Evolutionary conservation across 1,284 basidiomycete species (phyloP).

Genomic region (Malassezia sympodialis): DNA sequence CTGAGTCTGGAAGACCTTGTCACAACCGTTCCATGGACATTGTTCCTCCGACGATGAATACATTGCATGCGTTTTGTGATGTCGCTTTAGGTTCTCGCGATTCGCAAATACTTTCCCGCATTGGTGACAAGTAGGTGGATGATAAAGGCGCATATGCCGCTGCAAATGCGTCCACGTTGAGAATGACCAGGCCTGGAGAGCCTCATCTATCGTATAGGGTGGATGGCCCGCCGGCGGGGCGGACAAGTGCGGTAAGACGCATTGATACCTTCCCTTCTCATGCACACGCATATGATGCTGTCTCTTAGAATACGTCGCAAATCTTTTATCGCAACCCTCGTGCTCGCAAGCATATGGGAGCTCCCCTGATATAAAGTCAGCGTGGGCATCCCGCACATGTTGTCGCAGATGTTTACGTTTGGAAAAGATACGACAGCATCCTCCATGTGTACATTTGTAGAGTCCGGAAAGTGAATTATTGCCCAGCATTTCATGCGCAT

Average conservation of each 20-base stretch:
- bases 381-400: constrained; percentile 12
- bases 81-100: constrained; percentile 11
- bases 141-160: constrained; percentile 8
- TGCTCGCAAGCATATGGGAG: constrained; percentile 2
- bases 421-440: constrained; percentile 5
- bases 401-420: constrained; percentile 16
- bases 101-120: constrained; percentile 13
- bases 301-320: constrained; percentile 11
- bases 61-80: background rate
- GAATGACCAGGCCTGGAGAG: constrained; percentile 1
- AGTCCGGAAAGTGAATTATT: background rate
- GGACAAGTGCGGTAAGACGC: background rate
- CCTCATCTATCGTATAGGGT: background rate
- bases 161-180: constrained; percentile 16
- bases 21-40: constrained; percentile 16
- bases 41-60: background rate
- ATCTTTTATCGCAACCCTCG: constrained; percentile 5
- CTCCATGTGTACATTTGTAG: background rate
- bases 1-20: background rate
- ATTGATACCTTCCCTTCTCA: constrained; percentile 10
- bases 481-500: background rate
- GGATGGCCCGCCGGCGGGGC: background rate
- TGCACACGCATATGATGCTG: constrained; percentile 9
- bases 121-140: constrained; percentile 8
- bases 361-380: background rate